Percentiles rank a stretch among this genome's conserved stretches.
Conservation (phyloP, 2,329 filamentous ascomycete genomes). For the Alternaria rosae region DNA sequence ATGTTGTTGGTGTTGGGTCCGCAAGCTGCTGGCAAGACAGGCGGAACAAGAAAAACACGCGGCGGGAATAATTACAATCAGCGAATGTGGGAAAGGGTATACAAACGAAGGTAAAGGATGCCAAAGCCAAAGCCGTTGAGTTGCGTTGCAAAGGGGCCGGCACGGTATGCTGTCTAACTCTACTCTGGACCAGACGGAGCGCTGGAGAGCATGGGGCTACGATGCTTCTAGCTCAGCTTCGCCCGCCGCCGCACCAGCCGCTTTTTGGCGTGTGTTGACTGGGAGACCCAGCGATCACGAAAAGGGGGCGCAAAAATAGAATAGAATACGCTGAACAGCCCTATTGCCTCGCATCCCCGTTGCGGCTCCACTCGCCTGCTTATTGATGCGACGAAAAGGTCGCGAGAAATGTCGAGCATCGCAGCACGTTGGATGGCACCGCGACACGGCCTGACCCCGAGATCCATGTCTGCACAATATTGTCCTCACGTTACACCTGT, state of each 20-base stretch:
- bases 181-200: constrained; percentile 3
- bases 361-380: constrained; percentile 23
- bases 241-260: constrained; percentile 20
- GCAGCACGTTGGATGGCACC: not conserved
- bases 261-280: constrained; percentile 27
- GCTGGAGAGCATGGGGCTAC: constrained; percentile 11
- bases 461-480: not conserved
- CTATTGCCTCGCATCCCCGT: constrained; percentile 20
- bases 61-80: constrained; percentile 33
- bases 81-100: constrained; percentile 38
- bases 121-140: constrained; percentile 27
- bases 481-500: not conserved
- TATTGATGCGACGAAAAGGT: constrained; percentile 13
- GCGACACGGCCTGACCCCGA: not conserved
- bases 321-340: constrained; percentile 24
- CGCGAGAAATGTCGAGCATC: not conserved
- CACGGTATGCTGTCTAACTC: constrained; percentile 19
- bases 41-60: constrained; percentile 21
- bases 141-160: constrained; percentile 29
- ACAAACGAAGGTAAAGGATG: constrained; percentile 41
- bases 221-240: constrained; percentile 10
- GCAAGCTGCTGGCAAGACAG: constrained; percentile 35
- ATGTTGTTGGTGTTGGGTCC: constrained; percentile 9
- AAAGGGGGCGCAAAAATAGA: constrained; percentile 35
- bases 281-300: constrained; percentile 20